Percentiles rank a stretch among this genome's conserved stretches.
Evolutionary conservation across 441 rosid genomes (phyloP).

Genomic region (Capsella rubella): DNA sequence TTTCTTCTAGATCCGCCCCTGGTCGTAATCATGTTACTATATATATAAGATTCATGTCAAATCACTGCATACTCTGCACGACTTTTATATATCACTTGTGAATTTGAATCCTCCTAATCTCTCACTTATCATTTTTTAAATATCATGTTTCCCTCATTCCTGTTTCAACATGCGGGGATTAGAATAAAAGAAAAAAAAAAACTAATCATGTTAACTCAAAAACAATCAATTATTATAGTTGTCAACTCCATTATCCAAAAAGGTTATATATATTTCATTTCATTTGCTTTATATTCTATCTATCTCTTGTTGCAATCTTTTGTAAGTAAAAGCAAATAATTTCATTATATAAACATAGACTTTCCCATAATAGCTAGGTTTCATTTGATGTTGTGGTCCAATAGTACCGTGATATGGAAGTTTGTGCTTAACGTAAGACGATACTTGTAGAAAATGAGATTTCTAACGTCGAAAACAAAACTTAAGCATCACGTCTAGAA

Average conservation of each 20-base stretch:
- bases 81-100: neutral
- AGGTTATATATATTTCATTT: neutral
- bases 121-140: neutral
- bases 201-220: neutral
- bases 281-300: neutral
- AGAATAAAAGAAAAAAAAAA: neutral
- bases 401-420: neutral
- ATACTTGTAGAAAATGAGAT: neutral
- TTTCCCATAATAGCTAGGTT: neutral
- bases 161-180: slow-evolving; percentile 15
- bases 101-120: neutral
- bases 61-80: slow-evolving; percentile 13
- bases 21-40: slow-evolving; percentile 22
- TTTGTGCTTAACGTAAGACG: neutral
- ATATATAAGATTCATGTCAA: slow-evolving; percentile 24
- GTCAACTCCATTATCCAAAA: slow-evolving; percentile 19
- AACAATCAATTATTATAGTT: slow-evolving; percentile 5
- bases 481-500: slow-evolving; percentile 27
- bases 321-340: neutral
- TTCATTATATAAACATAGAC: neutral
- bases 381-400: neutral
- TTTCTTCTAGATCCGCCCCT: no score
- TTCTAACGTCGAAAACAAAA: neutral
- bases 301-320: neutral
- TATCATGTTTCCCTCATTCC: neutral